Percentiles rank a stretch among this genome's conserved stretches.
Evolutionary conservation across 1,139 yeast genomes (phyloP).

Genomic region (Diutina rugosa): DNA sequence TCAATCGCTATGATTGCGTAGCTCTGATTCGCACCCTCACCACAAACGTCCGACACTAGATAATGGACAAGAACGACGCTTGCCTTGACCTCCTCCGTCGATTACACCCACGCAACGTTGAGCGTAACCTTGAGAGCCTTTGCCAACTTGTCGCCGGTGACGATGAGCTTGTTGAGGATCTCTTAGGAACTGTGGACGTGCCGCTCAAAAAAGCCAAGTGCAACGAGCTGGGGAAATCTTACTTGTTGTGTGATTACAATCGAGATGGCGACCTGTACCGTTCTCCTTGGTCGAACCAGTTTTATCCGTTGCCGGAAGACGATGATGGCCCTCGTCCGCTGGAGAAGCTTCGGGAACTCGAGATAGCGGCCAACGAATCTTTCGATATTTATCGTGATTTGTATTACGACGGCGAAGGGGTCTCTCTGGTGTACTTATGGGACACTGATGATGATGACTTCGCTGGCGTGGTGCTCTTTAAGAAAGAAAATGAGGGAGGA

Average conservation of each 20-base stretch:
- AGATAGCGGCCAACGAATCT: slow-evolving; percentile 74
- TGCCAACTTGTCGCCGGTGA: slow-evolving; percentile 57
- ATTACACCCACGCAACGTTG: slow-evolving; percentile 62
- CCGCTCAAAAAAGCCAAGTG: slow-evolving; percentile 59
- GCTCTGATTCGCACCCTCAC: neutral
- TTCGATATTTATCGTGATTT: slow-evolving; percentile 88
- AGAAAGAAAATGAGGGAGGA: slow-evolving; percentile 48
- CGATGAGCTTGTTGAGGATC: slow-evolving; percentile 67
- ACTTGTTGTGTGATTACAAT: slow-evolving; percentile 84
- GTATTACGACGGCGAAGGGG: slow-evolving; percentile 84
- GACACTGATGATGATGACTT: slow-evolving; percentile 56
- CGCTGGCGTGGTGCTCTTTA: slow-evolving; percentile 85
- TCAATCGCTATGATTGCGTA: neutral
- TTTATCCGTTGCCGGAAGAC: slow-evolving; percentile 49
- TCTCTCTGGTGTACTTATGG: slow-evolving; percentile 89
- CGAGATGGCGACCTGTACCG: slow-evolving; percentile 89
- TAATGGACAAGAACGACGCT: slow-evolving; percentile 35
- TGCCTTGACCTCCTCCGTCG: slow-evolving; percentile 81
- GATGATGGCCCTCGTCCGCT: slow-evolving; percentile 62
- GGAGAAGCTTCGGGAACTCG: slow-evolving; percentile 54
- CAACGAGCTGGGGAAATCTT: slow-evolving; percentile 47
- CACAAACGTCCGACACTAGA: neutral
- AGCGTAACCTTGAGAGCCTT: slow-evolving; percentile 49
- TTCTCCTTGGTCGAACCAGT: slow-evolving; percentile 84
- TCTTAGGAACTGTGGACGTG: slow-evolving; percentile 77